These are phyloP conservation scores for Coemansia sp. DNA, from an alignment of 192 early-diverging fungal genomes.

Conservation along the genomic window DNA sequence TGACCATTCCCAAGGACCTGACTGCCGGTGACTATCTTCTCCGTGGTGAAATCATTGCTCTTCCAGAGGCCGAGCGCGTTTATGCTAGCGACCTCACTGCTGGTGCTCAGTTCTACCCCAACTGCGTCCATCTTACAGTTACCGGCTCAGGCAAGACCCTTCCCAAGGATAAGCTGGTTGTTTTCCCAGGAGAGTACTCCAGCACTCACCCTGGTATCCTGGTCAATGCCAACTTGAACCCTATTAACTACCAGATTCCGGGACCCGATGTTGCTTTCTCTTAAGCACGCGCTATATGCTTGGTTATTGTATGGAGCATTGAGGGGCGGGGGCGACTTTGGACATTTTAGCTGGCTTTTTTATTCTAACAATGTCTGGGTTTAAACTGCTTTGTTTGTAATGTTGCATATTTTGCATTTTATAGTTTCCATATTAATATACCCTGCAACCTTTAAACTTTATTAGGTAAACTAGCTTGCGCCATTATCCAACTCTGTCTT, in stretches of 20 bases:
- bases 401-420: no score
- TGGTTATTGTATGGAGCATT: background rate
- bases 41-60: slow-evolving; percentile 4
- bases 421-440: no score
- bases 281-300: background rate
- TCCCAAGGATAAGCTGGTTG: background rate
- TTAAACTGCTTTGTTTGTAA: no score
- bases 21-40: slow-evolving; percentile 3
- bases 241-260: slow-evolving; percentile 2
- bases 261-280: background rate
- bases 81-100: background rate
- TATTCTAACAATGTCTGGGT: background rate
- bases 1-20: slow-evolving; percentile 4
- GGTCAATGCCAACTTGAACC: background rate
- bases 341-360: background rate
- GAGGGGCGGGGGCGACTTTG: no score
- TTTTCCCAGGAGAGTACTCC: background rate
- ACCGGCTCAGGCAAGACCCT: background rate
- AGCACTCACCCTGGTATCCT: slow-evolving; percentile 1
- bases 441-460: no score
- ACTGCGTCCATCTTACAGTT: slow-evolving; percentile 6
- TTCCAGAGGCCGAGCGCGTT: background rate
- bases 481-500: no score
- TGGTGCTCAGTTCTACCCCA: slow-evolving; percentile 9
- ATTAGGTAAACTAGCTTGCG: no score